Conservation (phyloP, 768 basidiomycete genomes). For the Hypsizygus marmoreus region DNA sequence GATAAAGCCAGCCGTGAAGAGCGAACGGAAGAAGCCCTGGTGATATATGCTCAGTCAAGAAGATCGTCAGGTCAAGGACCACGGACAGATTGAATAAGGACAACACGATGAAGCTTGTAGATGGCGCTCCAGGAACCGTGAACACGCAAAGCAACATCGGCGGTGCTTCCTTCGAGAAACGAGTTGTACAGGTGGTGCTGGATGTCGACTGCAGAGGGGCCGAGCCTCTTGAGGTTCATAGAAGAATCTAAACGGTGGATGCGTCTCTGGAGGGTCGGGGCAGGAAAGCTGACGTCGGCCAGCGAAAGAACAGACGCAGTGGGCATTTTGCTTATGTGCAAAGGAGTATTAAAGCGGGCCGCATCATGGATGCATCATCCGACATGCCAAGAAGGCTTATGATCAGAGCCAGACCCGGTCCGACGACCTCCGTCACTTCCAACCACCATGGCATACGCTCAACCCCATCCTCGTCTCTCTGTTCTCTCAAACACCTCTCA, state of each 20-base stretch:
- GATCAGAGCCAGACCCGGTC: too few species aligned
- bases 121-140: slow-evolving; percentile 65
- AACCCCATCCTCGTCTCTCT: slow-evolving; percentile 69
- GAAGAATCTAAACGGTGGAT: background rate
- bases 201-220: slow-evolving; percentile 54
- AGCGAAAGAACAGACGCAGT: slow-evolving; percentile 2
- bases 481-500: slow-evolving; percentile 64
- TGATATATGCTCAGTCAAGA: background rate
- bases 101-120: slow-evolving; percentile 81
- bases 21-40: slow-evolving; percentile 84
- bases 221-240: slow-evolving; percentile 39
- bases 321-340: slow-evolving; percentile 1
- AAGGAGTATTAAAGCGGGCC: too few species aligned
- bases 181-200: slow-evolving; percentile 78
- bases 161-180: slow-evolving; percentile 69
- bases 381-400: too few species aligned
- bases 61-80: background rate
- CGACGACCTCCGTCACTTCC: slow-evolving; percentile 4
- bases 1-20: slow-evolving; percentile 80
- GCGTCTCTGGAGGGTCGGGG: slow-evolving; percentile 1
- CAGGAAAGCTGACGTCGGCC: slow-evolving; percentile 4
- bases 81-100: slow-evolving; percentile 85
- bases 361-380: background rate
- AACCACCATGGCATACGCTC: slow-evolving; percentile 50
- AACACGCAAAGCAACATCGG: slow-evolving; percentile 78